Conservation (phyloP, 2,329 filamentous ascomycete species). For the Polytolypa hystricis region DNA sequence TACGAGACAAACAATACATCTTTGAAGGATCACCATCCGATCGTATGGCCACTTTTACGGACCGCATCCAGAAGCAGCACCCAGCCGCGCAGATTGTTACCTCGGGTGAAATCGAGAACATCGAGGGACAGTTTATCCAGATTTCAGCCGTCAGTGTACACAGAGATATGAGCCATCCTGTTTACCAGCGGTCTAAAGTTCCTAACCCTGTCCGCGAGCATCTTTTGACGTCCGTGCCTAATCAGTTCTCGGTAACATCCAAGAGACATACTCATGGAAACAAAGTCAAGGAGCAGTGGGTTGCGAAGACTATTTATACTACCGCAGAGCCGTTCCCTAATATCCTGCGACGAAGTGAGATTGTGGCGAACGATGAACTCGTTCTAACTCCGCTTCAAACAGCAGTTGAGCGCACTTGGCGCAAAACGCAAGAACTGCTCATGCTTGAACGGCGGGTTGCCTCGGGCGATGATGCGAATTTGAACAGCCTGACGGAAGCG, state of each 20-base stretch:
- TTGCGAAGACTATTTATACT: slow-evolving; percentile 75
- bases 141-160: slow-evolving; percentile 72
- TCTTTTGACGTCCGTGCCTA: slow-evolving; percentile 65
- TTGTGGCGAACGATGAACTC: slow-evolving; percentile 57
- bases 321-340: slow-evolving; percentile 84
- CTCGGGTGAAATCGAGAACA: slow-evolving; percentile 58
- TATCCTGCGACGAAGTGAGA: slow-evolving; percentile 77
- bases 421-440: slow-evolving; percentile 79
- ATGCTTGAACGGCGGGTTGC: slow-evolving; percentile 61
- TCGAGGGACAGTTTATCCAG: slow-evolving; percentile 83
- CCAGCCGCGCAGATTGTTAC: slow-evolving; percentile 73
- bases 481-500: slow-evolving; percentile 61
- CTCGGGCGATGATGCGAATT: slow-evolving; percentile 60
- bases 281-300: slow-evolving; percentile 57
- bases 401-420: slow-evolving; percentile 78
- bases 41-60: slow-evolving; percentile 68
- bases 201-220: slow-evolving; percentile 78
- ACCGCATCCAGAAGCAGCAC: slow-evolving; percentile 84
- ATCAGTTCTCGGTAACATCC: slow-evolving; percentile 64
- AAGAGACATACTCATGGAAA: slow-evolving; percentile 58
- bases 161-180: slow-evolving; percentile 68
- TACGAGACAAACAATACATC: slow-evolving; percentile 85
- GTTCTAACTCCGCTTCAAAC: slow-evolving; percentile 67
- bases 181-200: slow-evolving; percentile 81
- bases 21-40: slow-evolving; percentile 75